Evolutionary conservation across 257 asterid species (phyloP), one percentile per base, ranked within the genome.

Genomic region (Lycium barbarum): DNA sequence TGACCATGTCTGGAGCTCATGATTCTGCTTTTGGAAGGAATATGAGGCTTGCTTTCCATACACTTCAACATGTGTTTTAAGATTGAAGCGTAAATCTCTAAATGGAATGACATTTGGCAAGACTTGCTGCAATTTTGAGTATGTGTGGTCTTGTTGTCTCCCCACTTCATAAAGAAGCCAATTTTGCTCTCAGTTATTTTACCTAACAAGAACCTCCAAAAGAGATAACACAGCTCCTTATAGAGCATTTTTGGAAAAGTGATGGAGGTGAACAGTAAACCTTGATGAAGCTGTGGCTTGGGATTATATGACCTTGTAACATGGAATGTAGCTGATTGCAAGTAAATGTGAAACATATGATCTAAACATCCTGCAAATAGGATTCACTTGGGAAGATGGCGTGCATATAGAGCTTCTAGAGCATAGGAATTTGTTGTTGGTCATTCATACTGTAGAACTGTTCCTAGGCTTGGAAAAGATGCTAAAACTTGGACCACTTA

Each of bases 271-370:
- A 51, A 51, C 22, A 26, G 61, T 74, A 74, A 49, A 6, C 61
- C n/a, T 49, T 74, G 61, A 47, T 74, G 81, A 49, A 74, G 62
- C 11, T 1, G 43, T 74, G 81, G 81, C 61, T 74, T 74, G 81
- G 81, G 61, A 49, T 49, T 74, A 20, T 22, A 49, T 74, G 61
- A 49, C 81, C 81, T 49, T 49, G 61, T 74, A 74, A 74, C 20
- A 49, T 2, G 81, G 45, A 74, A 47, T 20, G 18, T 49, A 12
- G 43, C 81, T 74, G 81, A 49, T 74, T 49, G 45, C 43, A 22
- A 74, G 62, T 70, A 70, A 70, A 38, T 17, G 26, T 38, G 53
- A 1, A 74, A 72, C 38, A 45, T 74, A 0, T 47, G 61, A 2
- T 12, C 61, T 49, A 14, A 45, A 74, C 61, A 74, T 74, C 62